Conservation (phyloP, 345 rosid species). For the Brassica juncea region DNA sequence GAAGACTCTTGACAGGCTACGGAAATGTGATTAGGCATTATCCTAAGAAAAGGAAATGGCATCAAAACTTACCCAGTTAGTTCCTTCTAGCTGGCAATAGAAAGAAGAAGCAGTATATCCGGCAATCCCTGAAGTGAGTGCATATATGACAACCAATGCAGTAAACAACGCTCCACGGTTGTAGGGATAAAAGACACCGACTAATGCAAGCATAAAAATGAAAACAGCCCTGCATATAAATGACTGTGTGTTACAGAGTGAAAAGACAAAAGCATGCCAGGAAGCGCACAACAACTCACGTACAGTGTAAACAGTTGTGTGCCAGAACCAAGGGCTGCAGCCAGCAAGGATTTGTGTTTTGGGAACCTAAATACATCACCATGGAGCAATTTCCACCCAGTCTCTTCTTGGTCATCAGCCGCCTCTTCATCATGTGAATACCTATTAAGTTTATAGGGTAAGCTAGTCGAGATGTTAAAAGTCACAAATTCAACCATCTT, state of each 20-base stretch:
- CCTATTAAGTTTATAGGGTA: background rate
- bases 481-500: background rate
- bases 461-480: background rate
- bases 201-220: background rate
- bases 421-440: background rate
- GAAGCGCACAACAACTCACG: background rate
- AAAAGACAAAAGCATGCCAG: background rate
- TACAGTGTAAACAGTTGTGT: background rate
- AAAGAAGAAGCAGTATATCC: background rate
- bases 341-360: background rate
- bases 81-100: constrained; percentile 1
- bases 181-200: background rate
- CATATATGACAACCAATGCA: background rate
- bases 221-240: background rate
- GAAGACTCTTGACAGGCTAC: too few species aligned
- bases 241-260: background rate
- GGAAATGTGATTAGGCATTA: too few species aligned
- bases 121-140: background rate
- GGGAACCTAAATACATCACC: constrained; percentile 1
- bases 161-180: constrained; percentile 1
- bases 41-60: too few species aligned
- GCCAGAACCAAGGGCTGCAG: constrained; percentile 2
- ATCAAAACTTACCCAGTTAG: background rate
- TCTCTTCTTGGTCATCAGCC: background rate
- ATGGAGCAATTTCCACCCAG: background rate